Evolutionary conservation across 495 filamentous ascomycete species (phyloP).

Genomic region (Lophium mytilinum): DNA sequence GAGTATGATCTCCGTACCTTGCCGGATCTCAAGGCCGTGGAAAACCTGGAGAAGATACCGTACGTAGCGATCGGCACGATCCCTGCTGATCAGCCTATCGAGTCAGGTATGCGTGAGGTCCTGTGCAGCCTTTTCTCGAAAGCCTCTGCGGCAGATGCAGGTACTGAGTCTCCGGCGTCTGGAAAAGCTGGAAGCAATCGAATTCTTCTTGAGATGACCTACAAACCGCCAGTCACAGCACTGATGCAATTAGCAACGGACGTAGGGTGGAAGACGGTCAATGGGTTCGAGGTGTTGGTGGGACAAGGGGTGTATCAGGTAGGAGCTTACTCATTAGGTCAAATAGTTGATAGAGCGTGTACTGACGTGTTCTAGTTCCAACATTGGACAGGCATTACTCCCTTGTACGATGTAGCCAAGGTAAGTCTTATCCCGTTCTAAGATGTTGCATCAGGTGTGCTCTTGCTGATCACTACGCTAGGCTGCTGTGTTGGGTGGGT

Average conservation of each 20-base stretch:
- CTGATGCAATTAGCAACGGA: slow-evolving; percentile 78
- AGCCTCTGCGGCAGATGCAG: slow-evolving; percentile 34
- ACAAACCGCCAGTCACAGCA: slow-evolving; percentile 75
- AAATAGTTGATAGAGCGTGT: neutral
- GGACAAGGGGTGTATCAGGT: slow-evolving; percentile 73
- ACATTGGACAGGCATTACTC: slow-evolving; percentile 70
- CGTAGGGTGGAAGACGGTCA: slow-evolving; percentile 76
- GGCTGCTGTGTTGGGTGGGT: too few relatives aligned
- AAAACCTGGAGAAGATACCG: slow-evolving; percentile 46
- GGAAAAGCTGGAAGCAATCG: slow-evolving; percentile 27
- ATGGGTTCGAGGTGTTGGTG: slow-evolving; percentile 82
- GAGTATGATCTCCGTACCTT: slow-evolving; percentile 67
- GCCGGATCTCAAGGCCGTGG: slow-evolving; percentile 42
- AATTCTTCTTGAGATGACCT: slow-evolving; percentile 92
- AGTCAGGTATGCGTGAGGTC: slow-evolving; percentile 58
- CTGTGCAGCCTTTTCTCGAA: slow-evolving; percentile 56
- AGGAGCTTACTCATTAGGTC: slow-evolving; percentile 31
- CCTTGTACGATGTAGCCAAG: slow-evolving; percentile 58
- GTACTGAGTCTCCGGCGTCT: slow-evolving; percentile 1
- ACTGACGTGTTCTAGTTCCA: slow-evolving; percentile 41
- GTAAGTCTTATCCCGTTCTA: slow-evolving; percentile 19
- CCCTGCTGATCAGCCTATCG: slow-evolving; percentile 81
- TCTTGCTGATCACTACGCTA: too few relatives aligned
- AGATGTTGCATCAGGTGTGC: too few relatives aligned
- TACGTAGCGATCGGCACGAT: slow-evolving; percentile 80